Evolutionary conservation across 2,329 filamentous ascomycete genomes (phyloP), one percentile per base, ranked within the genome.

Genomic region (Sporothrix sp.): DNA sequence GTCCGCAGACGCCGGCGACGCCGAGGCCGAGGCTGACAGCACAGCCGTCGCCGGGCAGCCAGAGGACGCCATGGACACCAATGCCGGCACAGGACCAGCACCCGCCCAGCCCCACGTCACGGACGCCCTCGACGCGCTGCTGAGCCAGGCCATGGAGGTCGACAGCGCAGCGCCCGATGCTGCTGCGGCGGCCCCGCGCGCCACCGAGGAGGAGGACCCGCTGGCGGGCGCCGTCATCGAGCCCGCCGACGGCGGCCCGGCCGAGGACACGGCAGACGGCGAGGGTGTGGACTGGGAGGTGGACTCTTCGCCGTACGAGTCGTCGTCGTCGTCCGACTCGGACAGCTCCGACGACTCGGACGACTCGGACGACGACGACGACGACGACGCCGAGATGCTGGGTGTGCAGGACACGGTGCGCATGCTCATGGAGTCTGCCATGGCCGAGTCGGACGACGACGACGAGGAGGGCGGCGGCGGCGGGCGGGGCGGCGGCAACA

Each of bases 351-450:
- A 74, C 0, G 73, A 79, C 13, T 78, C 76, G 13, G 74, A 70
- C 61, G 81, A 79, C 2, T 78, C 82, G 54, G 76, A 75, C 35
- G 78, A 76, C 33, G 75, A 79, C 7, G 43, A 28, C 51, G 76
- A 78, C 54, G 78, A 75, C 48, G 81, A 81, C 33, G 75, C 79
- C 51, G 76, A 78, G 53, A 74, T 90, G 37, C 72, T 96, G 1
- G 83, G 83, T 49, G 79, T 89, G 2, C 87, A 90, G 60, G 89
- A 95, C 63, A 84, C 87, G 52, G 88, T 87, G 1, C 82, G 84
- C 30, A 81, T 95, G 44, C 71, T 97, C 20, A 94, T 97, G 87
- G 78, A 84, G 55, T 85, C 79, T 38, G 89, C 91, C 56, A 82
- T 75, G 28, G 86, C 81, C 2, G 89, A 68, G 11, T 70, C 68